A percentile compares a stretch with the other conserved stretches of the same genome.
These are phyloP conservation scores for Cryptosporidium ubiquitum DNA, from an alignment of 169 alveolate species.

Conservation along the genomic window DNA sequence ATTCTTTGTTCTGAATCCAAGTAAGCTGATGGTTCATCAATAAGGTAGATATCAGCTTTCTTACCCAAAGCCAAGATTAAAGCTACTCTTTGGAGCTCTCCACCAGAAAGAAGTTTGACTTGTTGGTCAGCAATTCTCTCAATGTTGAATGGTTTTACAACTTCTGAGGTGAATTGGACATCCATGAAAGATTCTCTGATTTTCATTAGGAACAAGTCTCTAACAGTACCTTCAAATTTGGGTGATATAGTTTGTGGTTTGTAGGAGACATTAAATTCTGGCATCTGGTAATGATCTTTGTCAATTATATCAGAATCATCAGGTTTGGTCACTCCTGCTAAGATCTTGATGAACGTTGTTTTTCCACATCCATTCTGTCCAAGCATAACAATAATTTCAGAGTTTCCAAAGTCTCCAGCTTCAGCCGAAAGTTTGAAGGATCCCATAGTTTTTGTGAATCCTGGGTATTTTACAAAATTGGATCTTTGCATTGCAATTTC, in stretches of 20 bases:
- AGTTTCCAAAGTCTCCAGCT: constrained; percentile 94
- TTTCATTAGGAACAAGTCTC: constrained; percentile 91
- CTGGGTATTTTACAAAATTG: constrained; percentile 83
- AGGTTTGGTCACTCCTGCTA: constrained; percentile 95
- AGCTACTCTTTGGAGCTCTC: constrained; percentile 99
- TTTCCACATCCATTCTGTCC: constrained; percentile 99
- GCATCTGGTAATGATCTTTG: constrained; percentile 80
- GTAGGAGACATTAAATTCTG: constrained; percentile 93
- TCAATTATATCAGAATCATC: constrained; percentile 88
- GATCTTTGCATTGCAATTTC: constrained; percentile 53
- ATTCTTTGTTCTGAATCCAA: constrained; percentile 99
- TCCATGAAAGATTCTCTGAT: constrained; percentile 90
- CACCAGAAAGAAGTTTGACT: constrained; percentile 96
- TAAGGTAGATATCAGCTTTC: constrained; percentile 97
- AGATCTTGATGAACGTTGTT: constrained; percentile 97
- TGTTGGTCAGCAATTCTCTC: constrained; percentile 94
- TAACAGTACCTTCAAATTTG: constrained; percentile 96
- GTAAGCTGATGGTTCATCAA: constrained; percentile 99
- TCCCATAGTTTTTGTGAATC: constrained; percentile 77
- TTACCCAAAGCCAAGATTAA: constrained; percentile 96
- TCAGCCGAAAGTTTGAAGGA: constrained; percentile 76
- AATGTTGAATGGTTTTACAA: constrained; percentile 94
- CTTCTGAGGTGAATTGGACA: constrained; percentile 96
- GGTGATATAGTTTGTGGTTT: constrained; percentile 99
- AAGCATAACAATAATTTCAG: constrained; percentile 97